phyloP scores from a whole-genome alignment of 306 rosid species.

The Cucurbita pepo region DNA sequence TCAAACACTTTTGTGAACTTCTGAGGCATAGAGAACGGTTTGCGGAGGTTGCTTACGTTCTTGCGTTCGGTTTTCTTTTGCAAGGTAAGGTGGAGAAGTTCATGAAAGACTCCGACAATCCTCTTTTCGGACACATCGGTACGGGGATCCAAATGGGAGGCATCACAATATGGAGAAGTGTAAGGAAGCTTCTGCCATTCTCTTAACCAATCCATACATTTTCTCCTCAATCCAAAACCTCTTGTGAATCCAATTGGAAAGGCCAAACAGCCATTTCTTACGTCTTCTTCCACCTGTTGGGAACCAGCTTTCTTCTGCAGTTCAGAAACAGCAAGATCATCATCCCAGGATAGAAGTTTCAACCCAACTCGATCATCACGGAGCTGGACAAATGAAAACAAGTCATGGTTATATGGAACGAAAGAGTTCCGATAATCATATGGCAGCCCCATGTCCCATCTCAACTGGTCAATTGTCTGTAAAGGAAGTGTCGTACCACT shows the following conservation, averaged over 20 bases:
- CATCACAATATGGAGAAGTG: slow-evolving; percentile 47
- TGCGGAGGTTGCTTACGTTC: slow-evolving; percentile 76
- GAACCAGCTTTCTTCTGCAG: slow-evolving; percentile 39
- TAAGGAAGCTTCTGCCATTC: slow-evolving; percentile 95
- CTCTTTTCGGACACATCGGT: slow-evolving; percentile 85
- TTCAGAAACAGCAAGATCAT: slow-evolving; percentile 46
- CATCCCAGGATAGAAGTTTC: slow-evolving; percentile 57
- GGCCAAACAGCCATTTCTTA: slow-evolving; percentile 36
- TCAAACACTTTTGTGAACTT: slow-evolving; percentile 84
- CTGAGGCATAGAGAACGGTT: slow-evolving; percentile 53
- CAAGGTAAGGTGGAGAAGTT: slow-evolving; percentile 70
- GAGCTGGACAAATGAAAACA: slow-evolving; percentile 40
- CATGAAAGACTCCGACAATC: slow-evolving; percentile 83
- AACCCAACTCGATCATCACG: slow-evolving; percentile 58
- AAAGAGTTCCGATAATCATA: slow-evolving; percentile 53
- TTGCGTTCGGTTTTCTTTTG: slow-evolving; percentile 72
- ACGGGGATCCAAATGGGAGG: slow-evolving; percentile 70
- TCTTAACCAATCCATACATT: slow-evolving; percentile 72
- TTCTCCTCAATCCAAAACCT: slow-evolving; percentile 77
- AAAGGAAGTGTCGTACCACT: slow-evolving; percentile 48
- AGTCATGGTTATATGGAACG: slow-evolving; percentile 26
- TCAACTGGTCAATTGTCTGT: slow-evolving; percentile 73
- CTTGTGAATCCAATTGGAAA: slow-evolving; percentile 72
- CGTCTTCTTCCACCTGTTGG: slow-evolving; percentile 43
- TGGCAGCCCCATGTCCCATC: slow-evolving; percentile 87